Evolutionary conservation across 2,329 filamentous ascomycete genomes (phyloP).

Genomic region (Pyricularia grisea): DNA sequence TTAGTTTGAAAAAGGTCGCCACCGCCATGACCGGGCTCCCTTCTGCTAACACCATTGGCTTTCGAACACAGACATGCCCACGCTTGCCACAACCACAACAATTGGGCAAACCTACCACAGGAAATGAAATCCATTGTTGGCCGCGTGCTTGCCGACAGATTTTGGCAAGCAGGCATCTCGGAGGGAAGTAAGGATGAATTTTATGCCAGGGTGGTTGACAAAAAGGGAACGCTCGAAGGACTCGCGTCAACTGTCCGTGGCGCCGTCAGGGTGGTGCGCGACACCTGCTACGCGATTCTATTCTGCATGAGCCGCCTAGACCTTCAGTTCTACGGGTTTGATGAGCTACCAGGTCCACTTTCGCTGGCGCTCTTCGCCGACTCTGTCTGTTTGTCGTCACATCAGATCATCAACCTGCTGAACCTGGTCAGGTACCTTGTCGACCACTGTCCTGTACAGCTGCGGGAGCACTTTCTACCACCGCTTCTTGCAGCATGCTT

Average conservation of each 20-base stretch:
- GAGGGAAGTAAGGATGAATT: conserved; percentile 95
- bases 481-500: conserved; percentile 77
- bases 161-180: conserved; percentile 98
- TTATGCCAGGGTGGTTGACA: conserved; percentile 82
- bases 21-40: neutral
- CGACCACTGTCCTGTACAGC: conserved; percentile 77
- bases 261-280: conserved; percentile 78
- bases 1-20: conserved; percentile 20
- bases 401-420: conserved; percentile 88
- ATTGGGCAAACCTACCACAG: conserved; percentile 67
- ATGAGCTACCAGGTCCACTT: conserved; percentile 71
- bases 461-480: conserved; percentile 72
- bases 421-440: conserved; percentile 84
- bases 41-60: conserved; percentile 25
- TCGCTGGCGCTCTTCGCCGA: conserved; percentile 79
- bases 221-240: conserved; percentile 82
- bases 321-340: conserved; percentile 82
- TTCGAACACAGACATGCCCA: conserved; percentile 70
- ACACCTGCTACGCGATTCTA: conserved; percentile 88
- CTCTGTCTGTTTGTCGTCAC: conserved; percentile 73
- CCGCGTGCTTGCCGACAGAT: conserved; percentile 82
- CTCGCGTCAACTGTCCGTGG: conserved; percentile 90
- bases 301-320: conserved; percentile 88
- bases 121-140: conserved; percentile 72
- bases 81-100: conserved; percentile 77